Conservation (phyloP, 2,329 filamentous ascomycete species). For the Fusarium protoensiforme region DNA sequence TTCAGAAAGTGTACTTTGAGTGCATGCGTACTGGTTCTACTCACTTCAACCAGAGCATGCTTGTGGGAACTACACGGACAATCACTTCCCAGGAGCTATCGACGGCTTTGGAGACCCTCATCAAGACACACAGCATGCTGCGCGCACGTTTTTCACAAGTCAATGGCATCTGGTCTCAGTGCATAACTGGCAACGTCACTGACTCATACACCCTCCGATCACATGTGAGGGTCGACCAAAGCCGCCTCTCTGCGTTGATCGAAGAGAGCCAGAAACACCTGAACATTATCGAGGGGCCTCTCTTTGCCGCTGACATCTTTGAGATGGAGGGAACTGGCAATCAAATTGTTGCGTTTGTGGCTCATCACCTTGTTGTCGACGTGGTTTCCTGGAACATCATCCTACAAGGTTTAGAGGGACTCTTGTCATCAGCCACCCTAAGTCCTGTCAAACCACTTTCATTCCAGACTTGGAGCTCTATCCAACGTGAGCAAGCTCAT, state of each 20-base stretch:
- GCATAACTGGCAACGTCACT: not conserved
- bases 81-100: conserved; percentile 1
- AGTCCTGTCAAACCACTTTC: not conserved
- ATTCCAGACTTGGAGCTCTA: conserved; percentile 47
- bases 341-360: conserved; percentile 42
- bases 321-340: conserved; percentile 4
- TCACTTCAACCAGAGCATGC: conserved; percentile 36
- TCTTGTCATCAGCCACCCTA: conserved; percentile 47
- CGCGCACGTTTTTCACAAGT: conserved; percentile 18
- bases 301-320: conserved; percentile 31
- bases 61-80: not conserved
- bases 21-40: not conserved
- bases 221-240: not conserved
- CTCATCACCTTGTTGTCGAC: conserved; percentile 56
- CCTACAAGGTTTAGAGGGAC: conserved; percentile 45
- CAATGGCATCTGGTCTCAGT: conserved; percentile 12
- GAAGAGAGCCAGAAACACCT: conserved; percentile 9
- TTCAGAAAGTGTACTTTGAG: conserved; percentile 29
- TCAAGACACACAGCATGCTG: conserved; percentile 30
- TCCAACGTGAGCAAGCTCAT: conserved; percentile 37
- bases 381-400: conserved; percentile 60
- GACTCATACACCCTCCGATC: conserved; percentile 9
- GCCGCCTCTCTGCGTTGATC: not conserved
- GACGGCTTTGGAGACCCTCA: conserved; percentile 4
- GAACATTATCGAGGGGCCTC: conserved; percentile 3